Base-by-base conservation (phyloP, 2,329 filamentous ascomycete species). In the Corniculantispora saksenae region DNA sequence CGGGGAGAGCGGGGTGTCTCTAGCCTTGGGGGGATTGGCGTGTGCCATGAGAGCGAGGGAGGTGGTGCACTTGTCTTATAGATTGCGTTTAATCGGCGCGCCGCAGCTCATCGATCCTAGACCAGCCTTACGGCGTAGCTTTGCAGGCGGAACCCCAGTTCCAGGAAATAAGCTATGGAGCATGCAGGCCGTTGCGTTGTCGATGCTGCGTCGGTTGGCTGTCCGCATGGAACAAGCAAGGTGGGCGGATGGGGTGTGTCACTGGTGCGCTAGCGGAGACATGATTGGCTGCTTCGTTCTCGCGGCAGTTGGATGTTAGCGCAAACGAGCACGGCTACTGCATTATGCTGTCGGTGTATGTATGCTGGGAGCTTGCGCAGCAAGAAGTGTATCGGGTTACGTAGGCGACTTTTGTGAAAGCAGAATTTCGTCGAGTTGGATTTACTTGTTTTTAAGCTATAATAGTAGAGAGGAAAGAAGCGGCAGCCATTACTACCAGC, bases 261-360 rank as follows among this genome's bases (percentile, higher is more conserved):
- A 35, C 25, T 45, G 51, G 19, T 43, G 25, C n/a, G 50, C 35
- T 35, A 35, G 19, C 15, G 23, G 12, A 25, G 29, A 21, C 50
- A 25, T 55, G 60, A 62, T 62, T 62, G 60, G 60, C 38, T 62
- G 47, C 40, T 35, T 62, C 60, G 60, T 62, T 55, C 50, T 62
- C 23, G 40, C 57, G 57, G 57, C 57, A 60, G 45, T 60, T 60
- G 45, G n/a, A n/a, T 25, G 29, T 35, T 25, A 60, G 35, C 45
- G 21, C 45, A 50, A 27, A 17, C n/a, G 55, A 9, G 6, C 35
- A 43, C 38, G 10, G 32, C 32, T 32, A 10, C 32, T 12, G 12
- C 23, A 9, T 12, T 12, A 53, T n/a, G 23, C 13, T 23, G 17
- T 13, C 23, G 50, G 12, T 23, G 35, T 40, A 19, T 21, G 32